Evolutionary conservation across 768 basidiomycete species (phyloP), one percentile per base, ranked within the genome.

Genomic region (Russula sp.): DNA sequence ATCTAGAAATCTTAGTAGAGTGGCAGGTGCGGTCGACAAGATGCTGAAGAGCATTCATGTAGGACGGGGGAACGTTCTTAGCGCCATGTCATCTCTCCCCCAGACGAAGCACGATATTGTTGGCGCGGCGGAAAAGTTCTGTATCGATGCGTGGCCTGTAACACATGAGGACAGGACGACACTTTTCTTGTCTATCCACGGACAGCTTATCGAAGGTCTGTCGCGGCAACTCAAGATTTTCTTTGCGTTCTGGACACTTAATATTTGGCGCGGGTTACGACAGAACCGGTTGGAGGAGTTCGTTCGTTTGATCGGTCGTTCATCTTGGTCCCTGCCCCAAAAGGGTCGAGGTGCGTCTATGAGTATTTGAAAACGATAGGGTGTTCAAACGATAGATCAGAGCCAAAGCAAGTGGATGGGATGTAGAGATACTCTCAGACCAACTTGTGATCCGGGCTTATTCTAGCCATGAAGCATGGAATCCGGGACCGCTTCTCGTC

Each of bases 261-360:
- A 61, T 61, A 64, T 51, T 18, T 32, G 22, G 25, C 18, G 22
- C 41, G 25, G 35, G 32, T 51, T 42, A 18, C n/a, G n/a, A 49
- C 59, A 90, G 87, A 82, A 66, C 86, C 87, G 32, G 78, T 84
- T 9, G 83, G 83, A 57, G 94, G 93, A 11, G 75, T 93, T 25
- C 83, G 96, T 49, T 96, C 94, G 22, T 99, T 99, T 73, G 93
- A 97, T 71, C 82, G 97, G 60, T 86, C 91, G 0, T 95, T 98
- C 70, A 81, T 98, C 58, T 77, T 99, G 29, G 84, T 86, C 5
- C 88, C 89, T 42, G 87, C 94, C 3, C 74, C 84, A 29, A 84
- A 87, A 55, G 89, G 86, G 32, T 94, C 95, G 67, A 77, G 85
- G 94, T 96, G 73, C 66, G 93, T 81, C 54, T 48, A 29, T 29